phyloP scores from a whole-genome alignment of 1,284 basidiomycete genomes.

The Kalmanozyma brasiliensis region DNA sequence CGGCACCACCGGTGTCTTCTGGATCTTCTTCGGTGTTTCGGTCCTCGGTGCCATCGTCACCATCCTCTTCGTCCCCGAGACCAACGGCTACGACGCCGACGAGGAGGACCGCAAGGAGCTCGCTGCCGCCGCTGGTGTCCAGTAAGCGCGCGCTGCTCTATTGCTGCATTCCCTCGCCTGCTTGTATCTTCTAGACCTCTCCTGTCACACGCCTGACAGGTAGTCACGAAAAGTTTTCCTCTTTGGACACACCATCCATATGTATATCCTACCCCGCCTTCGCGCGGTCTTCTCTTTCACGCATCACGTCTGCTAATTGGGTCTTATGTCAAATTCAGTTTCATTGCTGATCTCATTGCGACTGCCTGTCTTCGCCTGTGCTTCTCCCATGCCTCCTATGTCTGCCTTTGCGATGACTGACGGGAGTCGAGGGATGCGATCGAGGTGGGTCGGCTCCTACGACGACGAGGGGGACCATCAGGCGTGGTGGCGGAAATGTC shows the following conservation, averaged over 20 bases:
- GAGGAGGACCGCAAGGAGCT: conserved; percentile 61
- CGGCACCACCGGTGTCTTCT: conserved; percentile 57
- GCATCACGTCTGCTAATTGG: not conserved
- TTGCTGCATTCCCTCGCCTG: not conserved
- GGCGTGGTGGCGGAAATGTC: too few species aligned
- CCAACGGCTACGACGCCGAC: conserved; percentile 61
- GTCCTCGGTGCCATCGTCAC: conserved; percentile 56
- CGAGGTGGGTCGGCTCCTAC: too few species aligned
- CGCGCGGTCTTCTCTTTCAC: too few species aligned
- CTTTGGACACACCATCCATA: not conserved
- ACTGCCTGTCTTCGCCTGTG: not conserved
- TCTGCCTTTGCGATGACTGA: not conserved
- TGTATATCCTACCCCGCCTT: not conserved
- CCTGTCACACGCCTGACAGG: too few species aligned
- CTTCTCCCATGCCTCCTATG: too few species aligned
- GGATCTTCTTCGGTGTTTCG: conserved; percentile 64
- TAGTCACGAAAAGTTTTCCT: too few species aligned
- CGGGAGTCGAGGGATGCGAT: too few species aligned
- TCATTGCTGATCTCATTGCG: too few species aligned
- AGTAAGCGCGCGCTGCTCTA: conserved; percentile 15
- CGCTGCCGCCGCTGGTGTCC: conserved; percentile 45
- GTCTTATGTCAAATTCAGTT: not conserved
- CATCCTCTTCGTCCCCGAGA: conserved; percentile 56
- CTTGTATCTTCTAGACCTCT: conserved; percentile 1
- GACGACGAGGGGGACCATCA: too few species aligned